Base-by-base conservation (phyloP, 441 rosid genomes). In the Jatropha podagrica region DNA sequence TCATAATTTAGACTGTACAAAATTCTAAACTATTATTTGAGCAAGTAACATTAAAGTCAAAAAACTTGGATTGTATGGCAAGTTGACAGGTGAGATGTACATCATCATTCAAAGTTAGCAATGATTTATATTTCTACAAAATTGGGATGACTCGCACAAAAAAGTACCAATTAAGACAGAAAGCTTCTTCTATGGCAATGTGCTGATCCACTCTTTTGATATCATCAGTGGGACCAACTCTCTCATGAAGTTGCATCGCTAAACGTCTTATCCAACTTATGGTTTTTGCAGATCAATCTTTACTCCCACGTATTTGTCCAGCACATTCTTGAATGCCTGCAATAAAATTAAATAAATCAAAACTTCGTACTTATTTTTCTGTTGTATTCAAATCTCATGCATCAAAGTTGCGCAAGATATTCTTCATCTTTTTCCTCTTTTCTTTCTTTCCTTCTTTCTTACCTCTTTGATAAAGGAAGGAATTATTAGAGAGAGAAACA, bases 281-380 rank as follows among this genome's bases (percentile, higher is more conserved):
- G 75, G 76, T 67, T 82, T 81, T 41, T 74, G 81, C 69, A 76
- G 71, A 73, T 85, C 77, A 67, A 77, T 76, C 74, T 76, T 81
- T 74, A 85, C 90, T 66, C 92, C 97, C 81, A 88, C 26, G 62
- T 84, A 88, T 72, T 91, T 89, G 70, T 88, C 90, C 77, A 88
- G 60, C 38, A 90, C 92, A 81, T 81, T 89, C 84, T 89, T 77
- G 86, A 89, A 88, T 69, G 86, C 95, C 98, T 92, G 92, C 82
- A 81, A 74, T 70, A 48, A 71, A n/a, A 67, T 44, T 44, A 44
- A 44, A 44, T 44, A 44, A 44, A 44, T 44, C 32, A 32, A 44
- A 4, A 44, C 1, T 44, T 44, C 48, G 48, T 4, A 7, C 48
- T 44, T 44, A 44, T 17, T 55, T 55, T 40, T 74, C 58, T 38